These are phyloP conservation scores for Fusarium vanettenii DNA, from an alignment of 2,329 filamentous ascomycete species.

Conservation along the genomic window DNA sequence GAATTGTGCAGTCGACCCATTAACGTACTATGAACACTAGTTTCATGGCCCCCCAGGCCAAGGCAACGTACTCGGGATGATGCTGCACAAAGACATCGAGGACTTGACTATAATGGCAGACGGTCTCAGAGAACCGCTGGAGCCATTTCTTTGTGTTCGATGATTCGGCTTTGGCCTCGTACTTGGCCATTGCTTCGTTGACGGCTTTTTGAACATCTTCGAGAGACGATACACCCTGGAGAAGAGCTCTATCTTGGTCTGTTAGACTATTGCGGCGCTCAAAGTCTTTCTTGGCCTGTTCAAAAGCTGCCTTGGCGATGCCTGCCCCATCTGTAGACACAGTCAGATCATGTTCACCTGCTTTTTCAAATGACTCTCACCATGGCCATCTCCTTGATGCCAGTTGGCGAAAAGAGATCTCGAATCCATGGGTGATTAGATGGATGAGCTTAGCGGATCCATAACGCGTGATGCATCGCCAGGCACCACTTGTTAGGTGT, in stretches of 20 bases:
- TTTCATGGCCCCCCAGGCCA: slow-evolving; percentile 24
- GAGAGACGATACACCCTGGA: not conserved
- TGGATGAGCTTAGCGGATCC: too few species aligned
- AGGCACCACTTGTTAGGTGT: not conserved
- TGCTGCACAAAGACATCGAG: slow-evolving; percentile 23
- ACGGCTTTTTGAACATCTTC: slow-evolving; percentile 2
- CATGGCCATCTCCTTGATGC: not conserved
- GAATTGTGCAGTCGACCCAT: rapidly evolving
- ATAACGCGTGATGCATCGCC: not conserved
- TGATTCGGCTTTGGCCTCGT: not conserved
- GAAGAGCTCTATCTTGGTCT: not conserved
- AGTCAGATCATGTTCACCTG: not conserved
- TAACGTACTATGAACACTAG: slow-evolving; percentile 6
- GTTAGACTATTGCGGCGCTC: not conserved
- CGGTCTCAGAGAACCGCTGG: not conserved
- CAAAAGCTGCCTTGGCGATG: slow-evolving; percentile 1
- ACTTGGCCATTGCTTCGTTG: not conserved
- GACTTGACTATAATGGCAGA: slow-evolving; percentile 9
- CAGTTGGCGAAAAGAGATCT: not conserved
- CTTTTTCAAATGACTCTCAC: not conserved
- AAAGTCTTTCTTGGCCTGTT: not conserved
- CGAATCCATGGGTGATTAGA: not conserved
- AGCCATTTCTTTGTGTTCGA: slow-evolving; percentile 4
- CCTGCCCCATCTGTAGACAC: not conserved
- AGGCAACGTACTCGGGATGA: slow-evolving; percentile 12